Percentiles rank a stretch among this genome's conserved stretches.
Conservation (phyloP, 2,329 filamentous ascomycete genomes). For the Cercospora canescens region DNA sequence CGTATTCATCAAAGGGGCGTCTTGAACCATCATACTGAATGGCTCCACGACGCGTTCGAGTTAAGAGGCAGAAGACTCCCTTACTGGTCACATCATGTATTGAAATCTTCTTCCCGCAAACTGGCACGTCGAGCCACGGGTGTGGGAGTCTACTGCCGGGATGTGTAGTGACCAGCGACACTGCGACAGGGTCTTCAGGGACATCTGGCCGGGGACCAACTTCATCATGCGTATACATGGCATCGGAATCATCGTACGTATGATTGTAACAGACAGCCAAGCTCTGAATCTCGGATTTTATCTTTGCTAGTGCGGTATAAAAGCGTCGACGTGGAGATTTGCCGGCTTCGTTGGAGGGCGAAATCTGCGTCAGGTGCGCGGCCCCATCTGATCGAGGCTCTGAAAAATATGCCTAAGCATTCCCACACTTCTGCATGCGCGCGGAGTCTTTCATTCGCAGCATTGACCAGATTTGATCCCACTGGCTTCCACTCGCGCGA, state of each 20-base stretch:
- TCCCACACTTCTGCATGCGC: background rate
- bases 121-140: background rate
- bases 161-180: background rate
- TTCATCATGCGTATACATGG: background rate
- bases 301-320: background rate
- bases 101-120: background rate
- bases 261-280: background rate
- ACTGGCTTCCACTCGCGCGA: background rate
- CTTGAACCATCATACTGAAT: too few species aligned
- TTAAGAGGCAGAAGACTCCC: background rate
- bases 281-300: background rate
- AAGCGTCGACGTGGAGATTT: background rate
- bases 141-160: background rate
- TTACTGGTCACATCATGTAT: background rate
- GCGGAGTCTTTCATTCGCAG: background rate
- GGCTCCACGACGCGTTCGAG: too few species aligned
- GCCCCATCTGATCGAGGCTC: background rate
- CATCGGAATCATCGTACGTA: background rate
- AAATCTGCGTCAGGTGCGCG: background rate
- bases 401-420: background rate
- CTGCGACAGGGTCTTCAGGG: background rate
- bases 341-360: background rate
- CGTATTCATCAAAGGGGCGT: too few species aligned
- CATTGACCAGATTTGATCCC: background rate
- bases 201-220: background rate